A percentile compares a stretch with the other conserved stretches of the same genome.
phyloP scores from a whole-genome alignment of 352 stramenopile species.

The Phytopythium boreale region DNA sequence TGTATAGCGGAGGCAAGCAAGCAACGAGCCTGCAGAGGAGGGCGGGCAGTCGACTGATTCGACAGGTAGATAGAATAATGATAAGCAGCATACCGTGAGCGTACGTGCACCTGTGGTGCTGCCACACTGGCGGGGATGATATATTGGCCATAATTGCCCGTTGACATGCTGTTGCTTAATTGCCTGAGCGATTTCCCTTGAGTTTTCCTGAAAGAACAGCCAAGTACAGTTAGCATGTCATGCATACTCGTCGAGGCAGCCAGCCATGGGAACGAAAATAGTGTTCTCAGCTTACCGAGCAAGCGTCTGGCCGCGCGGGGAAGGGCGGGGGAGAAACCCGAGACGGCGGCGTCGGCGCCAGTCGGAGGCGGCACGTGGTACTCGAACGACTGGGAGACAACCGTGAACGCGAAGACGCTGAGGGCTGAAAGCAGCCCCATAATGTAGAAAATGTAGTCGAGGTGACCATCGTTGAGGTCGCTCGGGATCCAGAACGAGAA shows the following conservation, averaged over 20 bases:
- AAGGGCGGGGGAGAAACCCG: slow-evolving; percentile 61
- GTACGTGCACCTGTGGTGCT: too few relatives aligned
- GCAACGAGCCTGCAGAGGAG: too few relatives aligned
- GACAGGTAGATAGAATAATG: too few relatives aligned
- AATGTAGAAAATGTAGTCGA: slow-evolving; percentile 90
- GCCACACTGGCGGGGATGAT: too few relatives aligned
- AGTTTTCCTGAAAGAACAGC: neutral
- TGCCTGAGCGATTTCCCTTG: neutral
- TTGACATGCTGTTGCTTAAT: neutral
- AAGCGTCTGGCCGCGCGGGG: slow-evolving; percentile 47
- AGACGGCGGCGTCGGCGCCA: slow-evolving; percentile 39
- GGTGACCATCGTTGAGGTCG: slow-evolving; percentile 87
- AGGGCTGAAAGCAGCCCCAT: slow-evolving; percentile 66
- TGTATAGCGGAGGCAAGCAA: too few relatives aligned
- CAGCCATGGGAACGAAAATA: too few relatives aligned
- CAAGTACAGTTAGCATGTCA: neutral
- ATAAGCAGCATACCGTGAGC: too few relatives aligned
- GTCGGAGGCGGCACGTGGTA: slow-evolving; percentile 63
- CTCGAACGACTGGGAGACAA: slow-evolving; percentile 76
- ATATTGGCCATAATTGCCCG: too few relatives aligned
- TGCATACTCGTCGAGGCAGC: neutral
- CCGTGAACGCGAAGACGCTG: slow-evolving; percentile 56
- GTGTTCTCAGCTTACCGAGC: slow-evolving; percentile 1
- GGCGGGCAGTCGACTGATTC: too few relatives aligned
- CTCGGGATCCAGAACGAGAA: slow-evolving; percentile 90